Percentiles rank a stretch among this genome's conserved stretches.
Evolutionary conservation across 2,329 filamentous ascomycete genomes (phyloP).

Genomic region (Penicillium digitatum): DNA sequence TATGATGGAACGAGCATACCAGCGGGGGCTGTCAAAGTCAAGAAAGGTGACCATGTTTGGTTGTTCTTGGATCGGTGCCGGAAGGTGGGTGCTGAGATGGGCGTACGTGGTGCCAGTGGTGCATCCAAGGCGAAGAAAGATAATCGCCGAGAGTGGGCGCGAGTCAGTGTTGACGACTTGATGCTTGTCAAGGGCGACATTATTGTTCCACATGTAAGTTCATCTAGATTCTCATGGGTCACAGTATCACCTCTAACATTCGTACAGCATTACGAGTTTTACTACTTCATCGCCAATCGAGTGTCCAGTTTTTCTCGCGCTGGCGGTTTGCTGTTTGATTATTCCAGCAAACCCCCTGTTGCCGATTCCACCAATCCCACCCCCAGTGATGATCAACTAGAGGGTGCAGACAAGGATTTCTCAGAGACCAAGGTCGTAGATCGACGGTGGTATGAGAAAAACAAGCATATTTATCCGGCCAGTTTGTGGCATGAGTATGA

Average conservation of each 20-base stretch:
- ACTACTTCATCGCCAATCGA: conserved; percentile 87
- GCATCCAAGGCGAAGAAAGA: conserved; percentile 50
- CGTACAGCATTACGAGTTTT: conserved; percentile 86
- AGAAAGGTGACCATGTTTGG: conserved; percentile 92
- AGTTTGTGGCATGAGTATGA: conserved; percentile 96
- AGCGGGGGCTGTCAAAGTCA: conserved; percentile 76
- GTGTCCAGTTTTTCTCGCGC: conserved; percentile 64
- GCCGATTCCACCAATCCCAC: conserved; percentile 27
- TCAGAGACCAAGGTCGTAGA: conserved; percentile 89
- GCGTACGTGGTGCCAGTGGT: conserved; percentile 61
- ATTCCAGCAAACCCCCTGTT: conserved; percentile 49
- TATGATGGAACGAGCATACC: conserved; percentile 91
- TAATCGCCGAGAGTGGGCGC: conserved; percentile 77
- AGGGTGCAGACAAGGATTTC: conserved; percentile 75
- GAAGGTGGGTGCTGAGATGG: conserved; percentile 80
- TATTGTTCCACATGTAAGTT: conserved; percentile 86
- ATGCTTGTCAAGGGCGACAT: conserved; percentile 87
- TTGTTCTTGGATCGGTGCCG: conserved; percentile 86
- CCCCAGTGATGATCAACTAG: conserved; percentile 56
- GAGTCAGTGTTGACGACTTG: conserved; percentile 90
- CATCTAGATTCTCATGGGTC: neutral
- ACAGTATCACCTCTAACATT: conserved; percentile 1
- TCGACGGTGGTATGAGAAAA: conserved; percentile 91
- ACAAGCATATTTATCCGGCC: conserved; percentile 97
- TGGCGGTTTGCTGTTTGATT: conserved; percentile 75